Evolutionary conservation across 805 yeast genomes (phyloP), one percentile per base, ranked within the genome.

Genomic region (Teunomyces tritomae): DNA sequence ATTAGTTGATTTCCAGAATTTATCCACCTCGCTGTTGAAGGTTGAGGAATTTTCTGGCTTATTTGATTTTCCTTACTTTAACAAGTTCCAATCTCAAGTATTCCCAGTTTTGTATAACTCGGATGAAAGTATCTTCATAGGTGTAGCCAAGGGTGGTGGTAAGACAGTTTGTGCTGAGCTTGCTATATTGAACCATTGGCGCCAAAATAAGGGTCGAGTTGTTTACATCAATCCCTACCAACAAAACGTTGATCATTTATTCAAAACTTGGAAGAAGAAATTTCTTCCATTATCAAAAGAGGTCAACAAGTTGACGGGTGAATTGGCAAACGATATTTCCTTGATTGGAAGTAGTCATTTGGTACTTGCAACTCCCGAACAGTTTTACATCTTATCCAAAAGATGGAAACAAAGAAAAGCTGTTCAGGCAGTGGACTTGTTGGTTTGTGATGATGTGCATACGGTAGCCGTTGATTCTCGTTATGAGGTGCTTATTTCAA

Each of bases 371-470:
- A 89, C 97, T 0, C 96, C 96, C 0, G 73, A 69, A 17, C 92
- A 88, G 52, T 87, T 89, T 71, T 91, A 88, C 51, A 54, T 71
- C 4, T 57, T 90, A 0, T 80, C 96, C 0, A 78, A 92, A 51
- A 74, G 90, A 41, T 91, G 98, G 98, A 84, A 84, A 55, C 86
- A 83, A 53, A 74, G 95, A 47, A 82, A 79, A 53, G 82, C 82
- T 2, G 71, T 92, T 4, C 89, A 85, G 50, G 61, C 79, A 0
- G 79, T 92, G 28, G 89, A 82, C 40, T 62, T 89, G 28, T 58
- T 89, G 2, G 77, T 94, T 44, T 82, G 80, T 33, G 96, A 89
- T 62, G 89, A 89, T 58, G 66, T 80, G 13, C 96, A 92, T 55
- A 57, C 65, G 28, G 63, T 91, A 14, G 89, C 90, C 1, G 42